Base-by-base conservation (phyloP, 768 basidiomycete genomes). In the Boletus pseudopeckii region DNA sequence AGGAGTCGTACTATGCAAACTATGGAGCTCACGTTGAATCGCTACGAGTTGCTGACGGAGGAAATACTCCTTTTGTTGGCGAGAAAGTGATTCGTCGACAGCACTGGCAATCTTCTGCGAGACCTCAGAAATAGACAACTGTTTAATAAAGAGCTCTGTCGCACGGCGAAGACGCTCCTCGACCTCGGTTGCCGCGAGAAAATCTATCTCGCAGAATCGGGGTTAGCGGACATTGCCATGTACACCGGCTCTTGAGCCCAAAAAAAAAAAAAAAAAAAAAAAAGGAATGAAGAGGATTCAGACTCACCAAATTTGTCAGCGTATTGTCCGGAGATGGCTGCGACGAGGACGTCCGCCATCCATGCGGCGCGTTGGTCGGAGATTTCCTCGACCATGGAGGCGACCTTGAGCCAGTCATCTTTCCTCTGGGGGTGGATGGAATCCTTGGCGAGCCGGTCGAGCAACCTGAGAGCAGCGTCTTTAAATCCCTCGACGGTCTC, bases 61-160 rank as follows among this genome's bases (percentile, higher is more conserved):
- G 74, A 90, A 92, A 63, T 86, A 87, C 55, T 91, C 90, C 63
- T 92, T 92, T 71, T 92, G 90, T 61, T 92, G 90, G 52, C 88
- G 90, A 24, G 87, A 88, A n/a, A 92, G 78, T 5, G 84, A 84
- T 65, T 92, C 90, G 57, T 90, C 88, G 11, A 92, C 86, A 20
- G 87, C 84, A 30, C 81, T 80, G 5, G 88, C 84, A 48, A 92
- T 89, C 74, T 88, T 91, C 66, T 84, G 83, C 15, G 86, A 82
- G 0, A 92, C 87, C 67, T 92, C 90, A 20, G 83, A 82, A 33
- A 92, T 90, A 39, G 87, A 87, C 3, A 83, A 74, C 48, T 86
- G 85, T 61, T 90, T 92, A 43, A 83, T 69, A 64, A 92, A 86
- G 11, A 92, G 77, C 50, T 82, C 78, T 8, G 86, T 84, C 2